Base-by-base conservation (phyloP, 306 rosid species). In the Luffa aegyptiaca region DNA sequence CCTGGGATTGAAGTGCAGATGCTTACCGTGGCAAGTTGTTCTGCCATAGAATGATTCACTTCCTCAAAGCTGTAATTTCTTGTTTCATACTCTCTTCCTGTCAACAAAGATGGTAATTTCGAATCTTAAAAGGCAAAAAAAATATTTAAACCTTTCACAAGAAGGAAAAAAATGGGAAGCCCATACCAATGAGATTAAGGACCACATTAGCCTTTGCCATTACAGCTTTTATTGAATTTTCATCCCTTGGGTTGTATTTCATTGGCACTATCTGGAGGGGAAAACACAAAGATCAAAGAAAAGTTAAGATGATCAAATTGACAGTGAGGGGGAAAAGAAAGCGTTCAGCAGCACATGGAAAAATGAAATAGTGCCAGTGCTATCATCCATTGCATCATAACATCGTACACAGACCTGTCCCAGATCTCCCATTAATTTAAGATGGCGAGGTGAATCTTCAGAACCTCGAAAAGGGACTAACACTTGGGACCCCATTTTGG, bases 61-160 rank as follows among this genome's bases (percentile, higher is more conserved):
- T 90, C 98, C 88, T 93, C 98, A 83, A 90, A 93, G 91, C 99
- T 90, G 79, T 77, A 96, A 88, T 96, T 96, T 87, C 99, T 90
- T 68, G 99, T 96, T 87, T 90, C 99, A 78, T 88, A 90, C 82
- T 96, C 99, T 85, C 94, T 91, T 86, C 99, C 99, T 96, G 93
- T 82, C 81, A 86, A 84, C 61, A 80, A 57, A 51, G 3, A 14
- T 16, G 46, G 4, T 35, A 31, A 74, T 51, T 12, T 51, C 48
- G 4, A 33, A 51, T 35, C 26, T 35, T 51, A 26, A 48, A 71
- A n/a, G 12, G 59, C 31, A 42, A 20, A 44, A n/a, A 0, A 46
- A 39, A 20, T 0, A 74, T 14, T 49, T 18, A 33, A 72, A 16
- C 26, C 11, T 55, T 74, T 74, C 46, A 49, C 33, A 73, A 49